Base-by-base conservation (phyloP, 2,329 filamentous ascomycete species). In the Talaromyces atroroseus region DNA sequence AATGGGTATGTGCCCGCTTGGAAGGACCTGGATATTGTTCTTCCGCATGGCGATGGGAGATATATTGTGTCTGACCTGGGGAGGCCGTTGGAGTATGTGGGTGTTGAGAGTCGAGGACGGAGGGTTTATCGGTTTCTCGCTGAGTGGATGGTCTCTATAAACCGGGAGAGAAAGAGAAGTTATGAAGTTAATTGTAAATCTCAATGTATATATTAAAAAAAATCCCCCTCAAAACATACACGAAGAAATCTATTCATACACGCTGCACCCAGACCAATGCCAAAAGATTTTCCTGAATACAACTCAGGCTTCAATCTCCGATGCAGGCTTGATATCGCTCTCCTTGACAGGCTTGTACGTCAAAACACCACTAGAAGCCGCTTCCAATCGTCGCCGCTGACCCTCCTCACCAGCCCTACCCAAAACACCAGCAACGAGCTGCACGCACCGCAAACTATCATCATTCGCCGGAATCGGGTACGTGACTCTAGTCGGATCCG, bases 401-500 rank as follows among this genome's bases (percentile, higher is more conserved):
- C 94, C 94, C 52, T 82, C 78, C 75, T 95, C 79, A 10, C 89
- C 94, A 1, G 94, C 94, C 52, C 88, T 83, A 42, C 92, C 92
- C 38, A 99, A 80, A 1, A 94, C 86, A 53, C 91, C 91, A 3
- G 86, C 88, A 64, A 99, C 89, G 59, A 96, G 80, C 64, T 87
- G 84, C 50, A 91, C 82, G 62, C 87, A 86, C 59, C 94, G 87
- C 63, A 96, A 74, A 82, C 91, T 95, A 79, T 99, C 94, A 69
- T 99, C 94, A 71, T 99, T 99, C 51, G 90, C 90, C 1, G 94
- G 94, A 64, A 99, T 96, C 14, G 89, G 89, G 70, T 99, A 99
- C 3, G 94, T 97, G 51, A 97, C 91, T 84, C 89, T 92, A 0
- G 90, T 90, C 0, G 94, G 90, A 73, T 97, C 89, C 2, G 86